Conservation (phyloP, 2,329 filamentous ascomycete species). For the Chaetomiaceae sp. region DNA sequence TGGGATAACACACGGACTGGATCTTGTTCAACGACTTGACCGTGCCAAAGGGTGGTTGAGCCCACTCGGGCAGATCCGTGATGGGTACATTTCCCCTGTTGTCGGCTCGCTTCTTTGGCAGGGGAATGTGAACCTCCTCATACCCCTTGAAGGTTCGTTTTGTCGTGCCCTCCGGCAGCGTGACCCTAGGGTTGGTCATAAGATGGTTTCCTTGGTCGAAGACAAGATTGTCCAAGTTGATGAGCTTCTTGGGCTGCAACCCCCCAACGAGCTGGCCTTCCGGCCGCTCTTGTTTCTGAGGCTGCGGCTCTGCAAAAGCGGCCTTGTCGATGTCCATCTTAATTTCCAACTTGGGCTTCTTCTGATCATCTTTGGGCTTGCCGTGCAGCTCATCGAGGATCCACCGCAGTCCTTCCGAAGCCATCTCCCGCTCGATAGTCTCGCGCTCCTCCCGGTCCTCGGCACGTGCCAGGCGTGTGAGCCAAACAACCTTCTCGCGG, state of each 20-base stretch:
- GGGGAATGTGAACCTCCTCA: slow-evolving; percentile 94
- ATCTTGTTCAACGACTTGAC: slow-evolving; percentile 90
- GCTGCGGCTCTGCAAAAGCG: slow-evolving; percentile 49
- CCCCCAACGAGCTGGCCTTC: slow-evolving; percentile 74
- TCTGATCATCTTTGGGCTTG: slow-evolving; percentile 56
- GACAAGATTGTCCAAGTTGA: slow-evolving; percentile 92
- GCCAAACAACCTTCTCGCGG: slow-evolving; percentile 91
- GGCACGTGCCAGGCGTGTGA: slow-evolving; percentile 78
- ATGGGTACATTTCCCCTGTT: slow-evolving; percentile 79
- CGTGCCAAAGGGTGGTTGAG: slow-evolving; percentile 76
- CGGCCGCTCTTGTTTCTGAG: slow-evolving; percentile 49
- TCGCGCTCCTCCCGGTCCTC: slow-evolving; percentile 73
- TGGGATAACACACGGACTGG: slow-evolving; percentile 87
- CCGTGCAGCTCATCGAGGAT: slow-evolving; percentile 87
- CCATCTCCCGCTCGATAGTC: slow-evolving; percentile 85
- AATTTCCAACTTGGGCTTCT: slow-evolving; percentile 71
- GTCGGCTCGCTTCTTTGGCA: slow-evolving; percentile 82
- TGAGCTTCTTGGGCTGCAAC: slow-evolving; percentile 77
- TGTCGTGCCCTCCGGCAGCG: slow-evolving; percentile 87
- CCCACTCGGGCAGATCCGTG: slow-evolving; percentile 88
- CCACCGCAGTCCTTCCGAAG: slow-evolving; percentile 76
- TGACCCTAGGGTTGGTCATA: slow-evolving; percentile 98
- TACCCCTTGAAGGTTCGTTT: slow-evolving; percentile 97
- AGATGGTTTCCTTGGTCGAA: slow-evolving; percentile 98
- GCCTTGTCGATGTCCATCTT: slow-evolving; percentile 91